These are phyloP conservation scores for Exobasidium rhododendri DNA, from an alignment of 1,284 basidiomycete species.

Conservation along the genomic window DNA sequence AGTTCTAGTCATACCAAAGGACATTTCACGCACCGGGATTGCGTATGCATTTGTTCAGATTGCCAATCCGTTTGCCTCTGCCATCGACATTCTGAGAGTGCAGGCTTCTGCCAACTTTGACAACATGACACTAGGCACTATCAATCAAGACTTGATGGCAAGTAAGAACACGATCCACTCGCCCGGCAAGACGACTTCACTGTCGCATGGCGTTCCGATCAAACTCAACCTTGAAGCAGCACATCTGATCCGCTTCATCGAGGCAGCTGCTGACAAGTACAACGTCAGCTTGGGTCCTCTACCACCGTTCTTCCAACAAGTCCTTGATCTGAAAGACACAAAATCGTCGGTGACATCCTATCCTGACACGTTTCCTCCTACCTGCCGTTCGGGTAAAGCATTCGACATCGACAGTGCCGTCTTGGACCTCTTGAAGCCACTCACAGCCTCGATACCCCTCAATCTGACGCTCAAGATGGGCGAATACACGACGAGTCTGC, in stretches of 20 bases:
- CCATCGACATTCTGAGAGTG: constrained; percentile 66
- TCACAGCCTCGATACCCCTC: constrained; percentile 62
- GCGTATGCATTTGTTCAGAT: constrained; percentile 56
- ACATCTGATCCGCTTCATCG: constrained; percentile 65
- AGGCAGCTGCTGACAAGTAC: constrained; percentile 62
- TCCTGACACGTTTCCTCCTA: constrained; percentile 44
- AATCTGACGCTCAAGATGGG: constrained; percentile 39
- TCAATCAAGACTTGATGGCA: constrained; percentile 59
- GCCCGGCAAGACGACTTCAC: constrained; percentile 64
- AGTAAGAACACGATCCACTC: constrained; percentile 63
- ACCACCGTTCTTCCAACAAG: constrained; percentile 63
- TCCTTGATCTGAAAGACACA: constrained; percentile 64
- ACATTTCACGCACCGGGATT: constrained; percentile 46
- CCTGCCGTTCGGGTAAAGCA: constrained; percentile 61
- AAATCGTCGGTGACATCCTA: constrained; percentile 61
- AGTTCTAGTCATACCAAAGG: constrained; percentile 48
- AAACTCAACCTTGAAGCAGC: constrained; percentile 67
- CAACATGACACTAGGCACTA: constrained; percentile 49
- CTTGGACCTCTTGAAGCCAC: constrained; percentile 64
- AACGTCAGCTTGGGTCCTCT: constrained; percentile 67
- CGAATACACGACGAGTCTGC: constrained; percentile 61
- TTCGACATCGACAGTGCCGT: constrained; percentile 61
- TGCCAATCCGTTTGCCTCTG: constrained; percentile 72
- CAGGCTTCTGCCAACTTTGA: constrained; percentile 62
- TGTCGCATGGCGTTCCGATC: constrained; percentile 65